Conservation (phyloP, 441 rosid genomes). For the Sinapis alba region DNA sequence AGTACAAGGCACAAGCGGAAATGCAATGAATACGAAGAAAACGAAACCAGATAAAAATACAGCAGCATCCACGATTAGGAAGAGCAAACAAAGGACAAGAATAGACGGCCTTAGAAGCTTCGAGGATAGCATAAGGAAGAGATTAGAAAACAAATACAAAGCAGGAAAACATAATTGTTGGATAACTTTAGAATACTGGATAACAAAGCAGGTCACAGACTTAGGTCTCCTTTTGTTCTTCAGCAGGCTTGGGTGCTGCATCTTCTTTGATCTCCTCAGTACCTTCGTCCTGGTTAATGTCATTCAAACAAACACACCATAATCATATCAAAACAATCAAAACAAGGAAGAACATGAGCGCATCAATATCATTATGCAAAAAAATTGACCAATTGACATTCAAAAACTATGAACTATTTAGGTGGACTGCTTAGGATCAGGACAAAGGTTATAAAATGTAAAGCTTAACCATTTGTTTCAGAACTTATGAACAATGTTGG, state of each 20-base stretch:
- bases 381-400: not conserved
- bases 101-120: conserved; percentile 42
- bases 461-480: not conserved
- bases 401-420: not conserved
- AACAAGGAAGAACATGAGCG: not conserved
- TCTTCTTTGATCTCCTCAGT: conserved; percentile 66
- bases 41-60: not conserved
- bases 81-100: conserved; percentile 40
- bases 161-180: conserved; percentile 1
- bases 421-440: not conserved
- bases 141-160: conserved; percentile 27
- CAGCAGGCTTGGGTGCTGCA: conserved; percentile 57
- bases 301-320: not conserved
- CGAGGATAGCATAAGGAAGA: conserved; percentile 16
- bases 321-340: not conserved
- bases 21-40: conserved; percentile 5
- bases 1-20: conserved; percentile 8
- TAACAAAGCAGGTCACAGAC: too few relatives aligned
- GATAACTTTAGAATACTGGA: conserved; percentile 14
- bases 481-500: not conserved
- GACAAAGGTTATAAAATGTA: not conserved
- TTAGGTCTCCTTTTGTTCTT: conserved; percentile 48
- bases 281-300: conserved; percentile 57
- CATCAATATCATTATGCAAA: not conserved
- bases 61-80: conserved; percentile 37